Base-by-base conservation (phyloP, 108 stramenopile species). In the Mayamaea pseudoterrestris region DNA sequence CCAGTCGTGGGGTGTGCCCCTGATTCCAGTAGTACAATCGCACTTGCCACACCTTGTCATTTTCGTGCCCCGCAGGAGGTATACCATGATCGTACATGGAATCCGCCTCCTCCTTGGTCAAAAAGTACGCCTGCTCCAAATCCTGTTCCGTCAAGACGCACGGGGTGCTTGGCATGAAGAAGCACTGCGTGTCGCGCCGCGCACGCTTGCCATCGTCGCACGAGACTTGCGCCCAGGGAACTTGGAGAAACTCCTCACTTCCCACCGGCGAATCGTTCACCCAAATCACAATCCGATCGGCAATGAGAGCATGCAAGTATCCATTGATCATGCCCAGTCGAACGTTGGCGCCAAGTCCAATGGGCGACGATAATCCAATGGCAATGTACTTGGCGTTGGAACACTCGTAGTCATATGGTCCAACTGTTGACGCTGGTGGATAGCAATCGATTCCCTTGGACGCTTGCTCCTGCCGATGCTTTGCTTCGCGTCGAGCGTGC, bases 401-500 rank as follows among this genome's bases (percentile, higher is more conserved):
- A 23, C 61, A 63, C 37, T 63, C 61, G 35, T 47, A 63, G 29
- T 63, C 61, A 30, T 49, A 55, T 7, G 26, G 24, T 7, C 61
- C 54, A 7, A 63, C 27, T n/a, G 5, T 18, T 31, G 16, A 14
- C 14, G 30, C 30, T 4, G 4, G 13, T 3, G 37, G 26, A 44
- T 21, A n/a, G 1, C 7, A n/a, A 25, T 51, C 17, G 32, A 37
- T 41, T 44, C 24, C 35, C 16, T 5, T 24, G 13, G 8, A 30
- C 1, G 23, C 17, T 22, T 50, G 21, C 0, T 25, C n/a, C 3
- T 9, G 14, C 36, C 72, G 53, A 3, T 21, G 8, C 55, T 41
- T 35, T 2, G 61, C 65, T 47, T 75, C 74, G 7, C n/a, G 8
- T 9, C 63, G 18, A 6, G 68, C 68, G 8, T 29, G 51, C 20